Evolutionary conservation across 805 yeast genomes (phyloP), one percentile per base, ranked within the genome.

Genomic region (Candida argentea): DNA sequence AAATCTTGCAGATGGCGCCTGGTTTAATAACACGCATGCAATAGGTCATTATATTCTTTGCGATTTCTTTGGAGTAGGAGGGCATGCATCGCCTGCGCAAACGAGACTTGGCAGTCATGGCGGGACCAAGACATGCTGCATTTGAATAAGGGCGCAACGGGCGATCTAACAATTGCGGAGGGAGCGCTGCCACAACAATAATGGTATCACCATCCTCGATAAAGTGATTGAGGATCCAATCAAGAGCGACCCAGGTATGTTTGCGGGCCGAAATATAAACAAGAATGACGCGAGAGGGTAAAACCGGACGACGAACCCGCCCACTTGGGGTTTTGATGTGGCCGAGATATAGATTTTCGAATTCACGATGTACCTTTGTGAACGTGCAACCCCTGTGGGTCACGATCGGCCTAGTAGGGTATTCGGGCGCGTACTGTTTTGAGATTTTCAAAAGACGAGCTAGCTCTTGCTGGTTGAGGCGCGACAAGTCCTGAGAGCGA

Each of bases 231-330:
- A 80, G 51, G 5, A 72, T 57, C 76, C 82, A 82, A 48, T 82
- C 94, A 16, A 82, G 50, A 1, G 85, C 75, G 7, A 79, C 84
- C 94, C 94, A 82, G 0, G 91, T 77, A 54, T 81, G 89, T 31
- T 58, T 64, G 34, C 89, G 57, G 3, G 85, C 93, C 38, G 76
- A 64, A 17, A 82, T 58, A 44, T 79, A 79, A 16, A 77, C 73
- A 46, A 81, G 44, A 4, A 80, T 58, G 2, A 67, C 65, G 41
- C 86, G 58, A 21, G 60, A 57, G 0, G 74, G 73, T 25, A 73
- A 48, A 0, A 65, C 59, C 0, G 71, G 67, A 10, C 37, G 38
- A 14, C 19, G 15, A 12, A 17, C 17, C n/a, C n/a, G n/a, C 9
- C 27, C 27, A 22, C 19, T n/a, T 13, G 13, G 22, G 16, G 40